Percentiles rank a stretch among this genome's conserved stretches.
phyloP scores from a whole-genome alignment of 352 stramenopile genomes.

The Pythium coloratum region DNA sequence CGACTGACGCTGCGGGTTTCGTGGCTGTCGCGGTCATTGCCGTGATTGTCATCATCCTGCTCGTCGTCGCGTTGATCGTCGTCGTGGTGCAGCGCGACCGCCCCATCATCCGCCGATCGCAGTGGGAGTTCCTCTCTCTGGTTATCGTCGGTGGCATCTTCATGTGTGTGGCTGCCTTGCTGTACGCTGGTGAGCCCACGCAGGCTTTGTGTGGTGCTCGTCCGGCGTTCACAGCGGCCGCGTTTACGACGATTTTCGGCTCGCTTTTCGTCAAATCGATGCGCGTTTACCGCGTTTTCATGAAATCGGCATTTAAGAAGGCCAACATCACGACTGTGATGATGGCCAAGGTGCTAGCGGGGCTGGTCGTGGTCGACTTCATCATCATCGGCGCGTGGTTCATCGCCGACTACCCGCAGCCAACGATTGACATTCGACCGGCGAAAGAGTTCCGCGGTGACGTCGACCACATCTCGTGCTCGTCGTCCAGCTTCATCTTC shows the following conservation, averaged over 20 bases:
- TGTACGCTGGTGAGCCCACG: slow-evolving; percentile 28
- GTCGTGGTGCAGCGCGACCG: slow-evolving; percentile 29
- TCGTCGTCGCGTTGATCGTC: slow-evolving; percentile 24
- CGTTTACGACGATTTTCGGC: slow-evolving; percentile 37
- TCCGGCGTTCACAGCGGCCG: slow-evolving; percentile 24
- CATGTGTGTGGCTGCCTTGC: slow-evolving; percentile 25
- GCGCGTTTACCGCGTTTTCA: slow-evolving; percentile 42
- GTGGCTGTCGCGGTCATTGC: background rate
- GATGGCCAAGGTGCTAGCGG: slow-evolving; percentile 27
- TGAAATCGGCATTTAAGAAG: slow-evolving; percentile 30
- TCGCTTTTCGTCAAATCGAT: slow-evolving; percentile 39
- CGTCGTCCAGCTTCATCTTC: slow-evolving; percentile 36
- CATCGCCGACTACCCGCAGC: slow-evolving; percentile 27
- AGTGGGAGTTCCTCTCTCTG: slow-evolving; percentile 36
- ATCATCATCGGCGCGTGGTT: slow-evolving; percentile 34
- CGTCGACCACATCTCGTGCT: slow-evolving; percentile 25
- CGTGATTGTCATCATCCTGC: background rate
- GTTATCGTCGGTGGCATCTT: slow-evolving; percentile 32
- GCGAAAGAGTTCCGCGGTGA: slow-evolving; percentile 19
- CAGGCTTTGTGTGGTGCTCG: slow-evolving; percentile 24
- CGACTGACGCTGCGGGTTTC: slow-evolving; percentile 5
- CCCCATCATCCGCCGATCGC: slow-evolving; percentile 42
- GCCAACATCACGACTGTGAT: slow-evolving; percentile 19
- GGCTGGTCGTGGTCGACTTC: slow-evolving; percentile 26
- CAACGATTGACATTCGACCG: slow-evolving; percentile 4